phyloP scores from a whole-genome alignment of 208 protist species.

The Trypanosoma congolense region DNA sequence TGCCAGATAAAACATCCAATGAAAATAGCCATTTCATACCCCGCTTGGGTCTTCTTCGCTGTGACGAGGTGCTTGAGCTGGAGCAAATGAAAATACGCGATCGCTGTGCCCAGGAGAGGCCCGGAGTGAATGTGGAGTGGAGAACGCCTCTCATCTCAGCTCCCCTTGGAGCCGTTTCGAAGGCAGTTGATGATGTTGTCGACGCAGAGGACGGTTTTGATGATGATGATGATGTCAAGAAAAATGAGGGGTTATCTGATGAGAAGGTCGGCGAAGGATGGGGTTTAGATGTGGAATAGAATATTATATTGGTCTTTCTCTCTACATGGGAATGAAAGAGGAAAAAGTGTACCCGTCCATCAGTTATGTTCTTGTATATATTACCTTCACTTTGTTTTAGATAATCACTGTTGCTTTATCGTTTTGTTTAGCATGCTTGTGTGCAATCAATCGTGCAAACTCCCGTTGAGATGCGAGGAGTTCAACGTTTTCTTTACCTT shows the following conservation, averaged over 20 bases:
- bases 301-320: slow-evolving; percentile 1
- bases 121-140: slow-evolving; percentile 45
- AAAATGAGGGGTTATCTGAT: slow-evolving; percentile 1
- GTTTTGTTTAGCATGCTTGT: no score
- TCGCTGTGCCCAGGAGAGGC: slow-evolving; percentile 43
- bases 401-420: no score
- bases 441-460: no score
- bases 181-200: not conserved
- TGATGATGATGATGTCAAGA: no score
- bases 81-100: slow-evolving; percentile 66
- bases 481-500: no score
- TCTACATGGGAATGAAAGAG: no score
- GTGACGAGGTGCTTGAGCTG: slow-evolving; percentile 53
- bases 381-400: no score
- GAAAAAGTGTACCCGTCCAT: no score
- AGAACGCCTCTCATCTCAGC: slow-evolving; percentile 31
- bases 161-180: slow-evolving; percentile 14
- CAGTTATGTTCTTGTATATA: no score
- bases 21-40: slow-evolving; percentile 67
- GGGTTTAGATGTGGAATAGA: slow-evolving; percentile 24
- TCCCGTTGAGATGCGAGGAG: no score
- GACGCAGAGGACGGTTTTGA: slow-evolving; percentile 3
- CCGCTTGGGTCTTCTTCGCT: slow-evolving; percentile 58
- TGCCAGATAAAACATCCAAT: slow-evolving; percentile 54
- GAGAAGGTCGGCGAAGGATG: not conserved